Conservation (phyloP, 768 basidiomycete species). For the Crepidotus variabilis region DNA sequence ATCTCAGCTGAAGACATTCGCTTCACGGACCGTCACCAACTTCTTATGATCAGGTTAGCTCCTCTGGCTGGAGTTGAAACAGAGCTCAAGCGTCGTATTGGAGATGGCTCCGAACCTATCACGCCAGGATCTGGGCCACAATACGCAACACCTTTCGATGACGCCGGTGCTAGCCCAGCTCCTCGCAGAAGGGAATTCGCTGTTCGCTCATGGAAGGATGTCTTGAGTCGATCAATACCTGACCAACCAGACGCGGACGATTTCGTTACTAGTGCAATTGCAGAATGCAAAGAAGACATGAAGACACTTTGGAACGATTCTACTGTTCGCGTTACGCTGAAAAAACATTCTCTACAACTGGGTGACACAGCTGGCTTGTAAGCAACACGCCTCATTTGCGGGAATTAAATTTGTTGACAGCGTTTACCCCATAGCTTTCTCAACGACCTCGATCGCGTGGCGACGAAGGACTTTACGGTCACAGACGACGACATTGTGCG, state of each 20-base stretch:
- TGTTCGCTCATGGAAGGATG: slow-evolving; percentile 51
- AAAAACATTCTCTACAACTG: slow-evolving; percentile 42
- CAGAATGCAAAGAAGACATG: slow-evolving; percentile 60
- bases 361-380: slow-evolving; percentile 70
- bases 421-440: slow-evolving; percentile 51
- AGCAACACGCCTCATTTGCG: slow-evolving; percentile 18
- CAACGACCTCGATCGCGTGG: slow-evolving; percentile 63
- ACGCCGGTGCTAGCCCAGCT: slow-evolving; percentile 21
- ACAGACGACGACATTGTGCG: slow-evolving; percentile 73
- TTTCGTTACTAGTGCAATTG: slow-evolving; percentile 47
- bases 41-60: slow-evolving; percentile 56
- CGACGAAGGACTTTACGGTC: slow-evolving; percentile 55
- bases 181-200: slow-evolving; percentile 41
- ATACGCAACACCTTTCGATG: slow-evolving; percentile 46
- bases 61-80: slow-evolving; percentile 60
- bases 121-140: slow-evolving; percentile 26
- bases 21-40: slow-evolving; percentile 50
- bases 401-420: neutral
- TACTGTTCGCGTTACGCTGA: slow-evolving; percentile 46
- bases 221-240: slow-evolving; percentile 26
- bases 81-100: slow-evolving; percentile 60
- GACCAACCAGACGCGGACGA: slow-evolving; percentile 13
- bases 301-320: slow-evolving; percentile 59
- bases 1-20: slow-evolving; percentile 25
- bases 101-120: slow-evolving; percentile 38